Conservation (phyloP, 371 early-diverging fungal genomes). For the Syncephalis plumigaleata region DNA sequence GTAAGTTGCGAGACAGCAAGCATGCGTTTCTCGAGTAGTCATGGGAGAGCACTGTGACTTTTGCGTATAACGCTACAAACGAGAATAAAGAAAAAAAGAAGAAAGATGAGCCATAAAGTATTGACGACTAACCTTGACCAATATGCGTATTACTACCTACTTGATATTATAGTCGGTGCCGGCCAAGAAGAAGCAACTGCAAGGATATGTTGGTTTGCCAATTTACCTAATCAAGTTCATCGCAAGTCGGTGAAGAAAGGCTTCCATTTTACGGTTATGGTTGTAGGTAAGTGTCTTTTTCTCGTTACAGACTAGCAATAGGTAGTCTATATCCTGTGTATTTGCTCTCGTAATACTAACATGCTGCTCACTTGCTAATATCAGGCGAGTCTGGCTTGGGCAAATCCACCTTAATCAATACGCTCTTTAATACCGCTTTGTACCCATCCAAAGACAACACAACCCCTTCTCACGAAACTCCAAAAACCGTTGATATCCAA, state of each 20-base stretch:
- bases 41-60: no score
- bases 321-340: slow-evolving; percentile 1
- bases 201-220: slow-evolving; percentile 94
- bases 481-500: slow-evolving; percentile 88
- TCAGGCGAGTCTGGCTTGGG: slow-evolving; percentile 96
- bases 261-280: slow-evolving; percentile 97
- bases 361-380: slow-evolving; percentile 3
- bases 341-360: not conserved
- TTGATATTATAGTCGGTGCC: not conserved
- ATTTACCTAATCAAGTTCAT: slow-evolving; percentile 97
- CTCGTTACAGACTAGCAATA: not conserved
- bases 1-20: no score
- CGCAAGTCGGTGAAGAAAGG: slow-evolving; percentile 97
- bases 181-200: slow-evolving; percentile 41
- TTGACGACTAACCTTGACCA: no score
- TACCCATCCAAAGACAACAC: slow-evolving; percentile 74
- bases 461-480: slow-evolving; percentile 64
- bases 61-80: no score
- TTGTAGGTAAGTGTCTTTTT: slow-evolving; percentile 54
- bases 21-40: no score
- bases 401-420: slow-evolving; percentile 99
- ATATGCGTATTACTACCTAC: no score
- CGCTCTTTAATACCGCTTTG: slow-evolving; percentile 87
- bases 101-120: no score
- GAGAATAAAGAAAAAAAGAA: no score